Conservation (phyloP, 148 eudicot genomes). For the Dianthus caryophyllus region DNA sequence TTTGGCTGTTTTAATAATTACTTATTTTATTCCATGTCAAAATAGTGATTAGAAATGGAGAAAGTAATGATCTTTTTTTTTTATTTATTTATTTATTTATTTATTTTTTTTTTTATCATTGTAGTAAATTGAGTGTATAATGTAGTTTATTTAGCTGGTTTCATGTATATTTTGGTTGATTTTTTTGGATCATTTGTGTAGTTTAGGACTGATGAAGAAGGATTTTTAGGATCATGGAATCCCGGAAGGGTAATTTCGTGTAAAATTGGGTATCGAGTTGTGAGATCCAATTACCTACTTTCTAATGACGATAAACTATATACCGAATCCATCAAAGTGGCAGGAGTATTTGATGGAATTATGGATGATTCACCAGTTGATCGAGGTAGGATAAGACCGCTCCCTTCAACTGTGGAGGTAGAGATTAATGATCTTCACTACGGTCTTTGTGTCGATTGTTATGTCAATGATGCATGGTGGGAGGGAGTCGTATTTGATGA, state of each 20-base stretch:
- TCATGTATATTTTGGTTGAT: not conserved
- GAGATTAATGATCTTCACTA: constrained; percentile 30
- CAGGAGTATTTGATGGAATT: constrained; percentile 37
- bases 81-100: no score
- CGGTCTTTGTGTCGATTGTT: constrained; percentile 76
- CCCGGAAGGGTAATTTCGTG: constrained; percentile 38
- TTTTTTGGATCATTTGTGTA: constrained; percentile 24
- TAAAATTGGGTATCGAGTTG: constrained; percentile 24
- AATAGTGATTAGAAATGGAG: not conserved
- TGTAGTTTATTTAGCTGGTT: constrained; percentile 1
- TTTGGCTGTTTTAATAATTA: not conserved
- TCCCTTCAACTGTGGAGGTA: constrained; percentile 26
- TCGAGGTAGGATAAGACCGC: constrained; percentile 60
- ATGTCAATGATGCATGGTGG: constrained; percentile 82
- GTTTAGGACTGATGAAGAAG: constrained; percentile 83
- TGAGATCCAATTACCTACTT: constrained; percentile 48
- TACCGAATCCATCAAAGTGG: constrained; percentile 42
- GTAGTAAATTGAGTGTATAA: constrained; percentile 2
- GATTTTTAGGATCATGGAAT: constrained; percentile 88
- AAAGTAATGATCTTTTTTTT: not conserved
- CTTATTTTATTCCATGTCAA: not conserved
- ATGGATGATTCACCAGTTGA: not conserved
- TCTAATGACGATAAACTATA: constrained; percentile 31
- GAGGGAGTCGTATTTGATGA: constrained; percentile 86
- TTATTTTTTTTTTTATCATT: no score